phyloP scores from a whole-genome alignment of 441 rosid species.

The Macaranga tanarius region DNA sequence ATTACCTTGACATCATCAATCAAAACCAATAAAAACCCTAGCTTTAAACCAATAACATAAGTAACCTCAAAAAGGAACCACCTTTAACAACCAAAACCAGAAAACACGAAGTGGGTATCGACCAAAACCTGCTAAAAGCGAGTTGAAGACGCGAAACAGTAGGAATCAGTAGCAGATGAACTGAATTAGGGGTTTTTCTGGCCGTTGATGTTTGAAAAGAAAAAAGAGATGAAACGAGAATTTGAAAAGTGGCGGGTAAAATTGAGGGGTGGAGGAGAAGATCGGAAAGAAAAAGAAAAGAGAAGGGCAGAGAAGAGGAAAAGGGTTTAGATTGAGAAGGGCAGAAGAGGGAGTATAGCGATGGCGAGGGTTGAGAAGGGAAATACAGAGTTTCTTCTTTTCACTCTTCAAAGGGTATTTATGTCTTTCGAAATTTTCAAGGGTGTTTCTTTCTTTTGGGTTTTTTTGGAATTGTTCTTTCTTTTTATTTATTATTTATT shows the following conservation, averaged over 20 bases:
- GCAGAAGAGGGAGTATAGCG: constrained; percentile 58
- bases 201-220: not conserved
- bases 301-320: constrained; percentile 24
- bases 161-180: not conserved
- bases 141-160: constrained; percentile 7
- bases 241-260: constrained; percentile 49
- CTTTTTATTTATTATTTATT: no score
- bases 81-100: constrained; percentile 2
- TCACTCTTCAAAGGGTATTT: constrained; percentile 39
- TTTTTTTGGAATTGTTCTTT: constrained; percentile 31
- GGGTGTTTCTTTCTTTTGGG: constrained; percentile 11
- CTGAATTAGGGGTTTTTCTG: constrained; percentile 3
- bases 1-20: constrained; percentile 12
- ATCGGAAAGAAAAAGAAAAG: constrained; percentile 30
- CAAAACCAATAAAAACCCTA: constrained; percentile 12
- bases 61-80: not conserved
- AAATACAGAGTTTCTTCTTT: constrained; percentile 25
- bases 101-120: not conserved
- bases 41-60: not conserved
- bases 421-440: constrained; percentile 27
- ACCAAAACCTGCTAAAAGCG: constrained; percentile 9
- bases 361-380: constrained; percentile 46
- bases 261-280: constrained; percentile 27
- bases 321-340: constrained; percentile 42
- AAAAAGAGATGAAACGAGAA: constrained; percentile 3